These are phyloP conservation scores for Beauveria caledonica DNA, from an alignment of 2,329 filamentous ascomycete genomes.

Conservation along the genomic window DNA sequence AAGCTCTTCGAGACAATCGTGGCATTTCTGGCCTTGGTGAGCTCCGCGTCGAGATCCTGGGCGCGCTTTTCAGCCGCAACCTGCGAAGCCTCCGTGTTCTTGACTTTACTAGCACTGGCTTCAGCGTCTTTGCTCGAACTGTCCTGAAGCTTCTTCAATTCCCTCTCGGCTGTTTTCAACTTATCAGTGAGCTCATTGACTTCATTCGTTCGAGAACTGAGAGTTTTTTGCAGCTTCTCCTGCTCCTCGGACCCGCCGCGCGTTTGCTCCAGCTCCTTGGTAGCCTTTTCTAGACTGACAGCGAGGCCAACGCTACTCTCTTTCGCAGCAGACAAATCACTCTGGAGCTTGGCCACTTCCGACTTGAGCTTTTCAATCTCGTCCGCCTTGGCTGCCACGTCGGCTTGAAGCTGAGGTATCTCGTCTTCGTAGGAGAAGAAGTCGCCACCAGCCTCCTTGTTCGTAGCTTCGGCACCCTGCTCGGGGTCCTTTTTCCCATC, in stretches of 20 bases:
- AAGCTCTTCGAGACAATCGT: slow-evolving; percentile 34
- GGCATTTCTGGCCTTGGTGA: slow-evolving; percentile 31
- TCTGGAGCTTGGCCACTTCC: slow-evolving; percentile 60
- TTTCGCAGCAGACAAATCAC: slow-evolving; percentile 61
- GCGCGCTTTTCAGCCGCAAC: slow-evolving; percentile 26
- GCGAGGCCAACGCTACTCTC: slow-evolving; percentile 62
- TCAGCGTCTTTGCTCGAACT: slow-evolving; percentile 27
- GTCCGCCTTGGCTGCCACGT: slow-evolving; percentile 60
- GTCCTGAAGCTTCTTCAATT: slow-evolving; percentile 36
- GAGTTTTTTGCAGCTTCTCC: slow-evolving; percentile 40
- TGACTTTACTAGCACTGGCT: slow-evolving; percentile 23
- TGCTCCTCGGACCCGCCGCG: slow-evolving; percentile 32
- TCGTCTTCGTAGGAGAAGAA: slow-evolving; percentile 93
- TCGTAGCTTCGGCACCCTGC: background rate
- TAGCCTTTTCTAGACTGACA: slow-evolving; percentile 58
- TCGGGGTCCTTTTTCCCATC: slow-evolving; percentile 34
- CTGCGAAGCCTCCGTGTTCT: slow-evolving; percentile 30
- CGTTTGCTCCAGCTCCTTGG: slow-evolving; percentile 49
- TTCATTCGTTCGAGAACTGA: slow-evolving; percentile 39
- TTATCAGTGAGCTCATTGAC: slow-evolving; percentile 43
- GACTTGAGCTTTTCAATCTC: slow-evolving; percentile 63
- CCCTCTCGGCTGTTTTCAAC: slow-evolving; percentile 33
- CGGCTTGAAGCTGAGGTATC: slow-evolving; percentile 68
- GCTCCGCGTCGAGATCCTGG: slow-evolving; percentile 32
- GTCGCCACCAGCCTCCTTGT: slow-evolving; percentile 48